phyloP scores from a whole-genome alignment of 106 monocot species.

The Dendrobium chrysotoxum region DNA sequence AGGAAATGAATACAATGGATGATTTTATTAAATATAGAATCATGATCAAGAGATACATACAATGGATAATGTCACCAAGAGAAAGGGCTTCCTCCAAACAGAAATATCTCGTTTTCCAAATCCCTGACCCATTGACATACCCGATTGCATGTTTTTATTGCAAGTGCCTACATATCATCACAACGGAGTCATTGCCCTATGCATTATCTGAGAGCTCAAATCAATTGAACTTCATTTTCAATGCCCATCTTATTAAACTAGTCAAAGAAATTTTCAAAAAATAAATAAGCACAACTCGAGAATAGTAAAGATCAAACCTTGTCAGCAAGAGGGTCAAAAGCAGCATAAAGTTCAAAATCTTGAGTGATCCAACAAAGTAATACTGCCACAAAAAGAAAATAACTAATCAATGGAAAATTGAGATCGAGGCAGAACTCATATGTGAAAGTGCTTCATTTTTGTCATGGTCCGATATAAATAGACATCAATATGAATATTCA shows the following conservation, averaged over 20 bases:
- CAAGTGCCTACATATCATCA: constrained; percentile 18
- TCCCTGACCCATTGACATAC: constrained; percentile 32
- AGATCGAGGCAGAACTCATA: not conserved
- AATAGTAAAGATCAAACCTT: constrained; percentile 42
- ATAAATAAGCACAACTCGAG: no score
- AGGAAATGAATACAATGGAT: not conserved
- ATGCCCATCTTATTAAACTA: not conserved
- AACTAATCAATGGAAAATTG: not conserved
- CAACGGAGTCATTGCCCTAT: not conserved
- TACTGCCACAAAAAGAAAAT: constrained; percentile 44
- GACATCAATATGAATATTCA: no score
- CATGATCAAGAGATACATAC: not conserved
- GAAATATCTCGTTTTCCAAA: constrained; percentile 31
- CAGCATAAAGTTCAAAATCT: constrained; percentile 98
- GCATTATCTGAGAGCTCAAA: not conserved
- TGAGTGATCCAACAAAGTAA: constrained; percentile 96
- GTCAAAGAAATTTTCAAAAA: not conserved
- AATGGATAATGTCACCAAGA: constrained; percentile 20
- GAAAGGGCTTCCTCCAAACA: constrained; percentile 26
- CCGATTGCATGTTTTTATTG: constrained; percentile 28
- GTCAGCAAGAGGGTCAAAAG: constrained; percentile 97
- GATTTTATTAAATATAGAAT: not conserved
- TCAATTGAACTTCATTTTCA: not conserved
- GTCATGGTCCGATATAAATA: no score
- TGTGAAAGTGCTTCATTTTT: not conserved